A percentile compares a stretch with the other conserved stretches of the same genome.
phyloP scores from a whole-genome alignment of 2,329 filamentous ascomycete species.

The Epichloe festucae region DNA sequence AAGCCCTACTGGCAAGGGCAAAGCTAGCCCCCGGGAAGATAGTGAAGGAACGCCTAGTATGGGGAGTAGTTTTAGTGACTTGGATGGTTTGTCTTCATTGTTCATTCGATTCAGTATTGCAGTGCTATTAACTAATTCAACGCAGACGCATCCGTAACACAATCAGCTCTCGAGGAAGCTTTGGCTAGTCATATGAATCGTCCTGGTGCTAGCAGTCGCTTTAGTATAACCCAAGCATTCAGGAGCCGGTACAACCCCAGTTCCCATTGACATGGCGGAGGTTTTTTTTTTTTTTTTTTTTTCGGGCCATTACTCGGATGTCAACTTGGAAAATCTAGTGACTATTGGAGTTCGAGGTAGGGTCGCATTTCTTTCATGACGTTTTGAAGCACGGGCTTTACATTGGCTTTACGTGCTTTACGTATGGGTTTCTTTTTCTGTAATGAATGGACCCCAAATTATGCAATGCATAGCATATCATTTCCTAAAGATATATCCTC shows the following conservation, averaged over 20 bases:
- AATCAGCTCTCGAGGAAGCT: constrained; percentile 68
- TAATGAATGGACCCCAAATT: neutral
- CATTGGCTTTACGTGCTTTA: neutral
- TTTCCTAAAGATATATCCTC: neutral
- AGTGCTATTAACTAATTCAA: neutral
- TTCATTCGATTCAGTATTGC: constrained; percentile 1
- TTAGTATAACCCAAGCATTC: constrained; percentile 57
- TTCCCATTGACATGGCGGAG: constrained; percentile 14
- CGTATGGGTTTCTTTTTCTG: neutral
- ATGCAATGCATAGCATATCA: neutral
- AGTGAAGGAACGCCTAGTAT: constrained; percentile 68
- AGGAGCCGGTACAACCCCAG: constrained; percentile 44
- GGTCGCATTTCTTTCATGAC: neutral
- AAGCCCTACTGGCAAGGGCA: constrained; percentile 37
- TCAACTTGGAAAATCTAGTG: neutral
- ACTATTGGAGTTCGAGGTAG: neutral
- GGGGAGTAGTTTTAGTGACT: constrained; percentile 76
- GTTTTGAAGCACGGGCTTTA: neutral
- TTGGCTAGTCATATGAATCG: constrained; percentile 42
- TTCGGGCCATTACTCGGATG: neutral
- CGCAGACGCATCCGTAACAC: constrained; percentile 64
- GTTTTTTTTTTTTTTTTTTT: neutral
- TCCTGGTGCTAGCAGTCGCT: constrained; percentile 27
- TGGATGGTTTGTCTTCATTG: constrained; percentile 46
- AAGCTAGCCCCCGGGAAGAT: constrained; percentile 42